Base-by-base conservation (phyloP, 306 rosid genomes). In the Trifolium dubium region DNA sequence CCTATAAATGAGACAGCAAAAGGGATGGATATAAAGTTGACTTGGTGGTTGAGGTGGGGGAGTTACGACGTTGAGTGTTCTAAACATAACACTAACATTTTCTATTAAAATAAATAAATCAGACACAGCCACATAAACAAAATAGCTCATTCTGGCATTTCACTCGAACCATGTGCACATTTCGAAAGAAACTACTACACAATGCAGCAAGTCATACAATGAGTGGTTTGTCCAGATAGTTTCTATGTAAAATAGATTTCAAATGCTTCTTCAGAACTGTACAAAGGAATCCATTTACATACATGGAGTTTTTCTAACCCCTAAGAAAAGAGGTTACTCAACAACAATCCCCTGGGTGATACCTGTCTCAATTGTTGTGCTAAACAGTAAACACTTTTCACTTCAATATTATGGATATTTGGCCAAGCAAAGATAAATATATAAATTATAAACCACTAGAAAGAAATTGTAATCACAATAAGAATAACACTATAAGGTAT, bases 141-240 rank as follows among this genome's bases (percentile, higher is more conserved):
- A 60, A 59, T 11, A 49, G 63, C 71, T 39, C 17, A 79, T 74
- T 60, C 30, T 29, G 34, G 53, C 39, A 29, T 13, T 67, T 68
- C 66, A 47, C 71, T 17, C 23, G 56, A 67, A 73, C 79, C 51
- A 14, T 50, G 6, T 66, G 67, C 60, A 63, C 40, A 50, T 34
- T 50, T 63, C 4, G 23, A 35, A 47, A 62, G 40, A 47, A 73
- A 47, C 37, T 47, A 34, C 35, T 62, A 61, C 30, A 31, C 19
- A 47, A 11, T 30, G 13, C 31, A 60, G 49, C 37, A 47, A 34
- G 40, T 63, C 18, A 74, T 60, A 7, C 14, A 43, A 32, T 61
- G 23, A 6, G 28, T 14, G 28, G 32, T 61, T 32, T 32, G 28
- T 61, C 28, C 44, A 61, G 18, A 61, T 61, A 29, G 10, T 58